Evolutionary conservation across 768 basidiomycete species (phyloP).

Genomic region (Leucocoprinus leucothites): DNA sequence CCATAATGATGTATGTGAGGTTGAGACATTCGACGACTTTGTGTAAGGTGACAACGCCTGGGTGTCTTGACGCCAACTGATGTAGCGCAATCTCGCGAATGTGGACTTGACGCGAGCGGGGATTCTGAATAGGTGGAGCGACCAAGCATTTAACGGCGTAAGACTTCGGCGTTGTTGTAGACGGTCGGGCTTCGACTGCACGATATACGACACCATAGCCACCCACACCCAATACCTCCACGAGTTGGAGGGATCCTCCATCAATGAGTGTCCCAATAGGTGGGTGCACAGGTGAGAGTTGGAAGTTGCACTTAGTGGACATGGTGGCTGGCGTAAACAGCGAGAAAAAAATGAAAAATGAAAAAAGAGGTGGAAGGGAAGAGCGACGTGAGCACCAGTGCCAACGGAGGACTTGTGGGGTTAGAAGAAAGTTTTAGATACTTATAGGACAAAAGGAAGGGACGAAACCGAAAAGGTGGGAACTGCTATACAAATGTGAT

Average conservation of each 20-base stretch:
- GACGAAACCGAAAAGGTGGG: slow-evolving; percentile 16
- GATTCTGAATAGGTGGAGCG: slow-evolving; percentile 43
- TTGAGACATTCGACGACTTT: slow-evolving; percentile 84
- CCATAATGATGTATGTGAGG: slow-evolving; percentile 91
- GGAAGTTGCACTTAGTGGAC: slow-evolving; percentile 34
- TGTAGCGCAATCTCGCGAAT: slow-evolving; percentile 91
- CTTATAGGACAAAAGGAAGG: slow-evolving; percentile 14
- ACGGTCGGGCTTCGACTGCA: slow-evolving; percentile 63
- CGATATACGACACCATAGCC: slow-evolving; percentile 97
- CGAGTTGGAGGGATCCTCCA: slow-evolving; percentile 80
- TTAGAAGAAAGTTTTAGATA: slow-evolving; percentile 22
- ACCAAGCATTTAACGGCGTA: slow-evolving; percentile 95
- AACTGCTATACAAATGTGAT: slow-evolving; percentile 34
- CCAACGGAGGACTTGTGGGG: slow-evolving; percentile 40
- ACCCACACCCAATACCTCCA: slow-evolving; percentile 88
- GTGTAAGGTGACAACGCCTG: slow-evolving; percentile 88
- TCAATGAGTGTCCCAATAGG: slow-evolving; percentile 84
- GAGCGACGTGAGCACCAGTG: slow-evolving; percentile 41
- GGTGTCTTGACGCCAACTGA: slow-evolving; percentile 73
- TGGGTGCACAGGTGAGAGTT: slow-evolving; percentile 47
- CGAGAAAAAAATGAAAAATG: slow-evolving; percentile 16
- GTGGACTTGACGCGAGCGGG: slow-evolving; percentile 77
- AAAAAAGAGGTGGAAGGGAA: slow-evolving; percentile 18
- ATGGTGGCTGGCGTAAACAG: slow-evolving; percentile 21
- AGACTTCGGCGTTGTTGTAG: slow-evolving; percentile 41